phyloP scores from a whole-genome alignment of 2,329 filamentous ascomycete genomes.

The Beauveria sp. region DNA sequence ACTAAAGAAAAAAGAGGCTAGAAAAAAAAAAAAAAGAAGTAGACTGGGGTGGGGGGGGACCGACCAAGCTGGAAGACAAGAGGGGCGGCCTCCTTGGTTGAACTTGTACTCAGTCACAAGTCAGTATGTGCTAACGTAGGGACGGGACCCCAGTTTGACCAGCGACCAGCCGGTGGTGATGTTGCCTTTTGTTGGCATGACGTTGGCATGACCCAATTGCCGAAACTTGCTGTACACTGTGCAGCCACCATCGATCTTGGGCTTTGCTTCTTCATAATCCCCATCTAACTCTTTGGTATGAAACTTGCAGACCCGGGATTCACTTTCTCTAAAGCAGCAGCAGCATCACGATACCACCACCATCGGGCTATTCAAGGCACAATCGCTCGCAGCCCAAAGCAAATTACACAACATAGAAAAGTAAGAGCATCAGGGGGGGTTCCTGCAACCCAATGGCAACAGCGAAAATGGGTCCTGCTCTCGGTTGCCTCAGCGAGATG shows the following conservation, averaged over 20 bases:
- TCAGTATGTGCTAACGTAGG: too few relatives aligned
- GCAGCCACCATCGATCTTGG: not conserved
- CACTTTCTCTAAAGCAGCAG: too few relatives aligned
- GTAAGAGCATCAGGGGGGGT: not conserved
- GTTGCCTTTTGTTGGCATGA: constrained; percentile 1
- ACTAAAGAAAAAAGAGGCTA: too few relatives aligned
- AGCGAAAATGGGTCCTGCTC: too few relatives aligned
- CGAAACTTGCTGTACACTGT: not conserved
- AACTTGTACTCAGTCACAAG: too few relatives aligned
- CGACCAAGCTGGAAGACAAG: not conserved
- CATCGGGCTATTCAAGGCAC: not conserved
- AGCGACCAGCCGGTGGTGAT: not conserved
- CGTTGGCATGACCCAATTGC: constrained; percentile 8
- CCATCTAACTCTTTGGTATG: too few relatives aligned
- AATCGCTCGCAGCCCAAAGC: not conserved
- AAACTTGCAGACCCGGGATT: too few relatives aligned
- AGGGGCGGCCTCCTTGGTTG: not conserved
- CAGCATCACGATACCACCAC: not conserved
- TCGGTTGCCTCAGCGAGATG: too few relatives aligned
- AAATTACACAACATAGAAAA: not conserved
- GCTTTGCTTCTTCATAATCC: not conserved
- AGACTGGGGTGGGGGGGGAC: not conserved
- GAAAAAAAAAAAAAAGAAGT: not conserved
- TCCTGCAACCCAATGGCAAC: too few relatives aligned
- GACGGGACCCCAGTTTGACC: too few relatives aligned